Base-by-base conservation (phyloP, 225 moss, liverwort and hornwort genomes). In the Ulota crispa region DNA sequence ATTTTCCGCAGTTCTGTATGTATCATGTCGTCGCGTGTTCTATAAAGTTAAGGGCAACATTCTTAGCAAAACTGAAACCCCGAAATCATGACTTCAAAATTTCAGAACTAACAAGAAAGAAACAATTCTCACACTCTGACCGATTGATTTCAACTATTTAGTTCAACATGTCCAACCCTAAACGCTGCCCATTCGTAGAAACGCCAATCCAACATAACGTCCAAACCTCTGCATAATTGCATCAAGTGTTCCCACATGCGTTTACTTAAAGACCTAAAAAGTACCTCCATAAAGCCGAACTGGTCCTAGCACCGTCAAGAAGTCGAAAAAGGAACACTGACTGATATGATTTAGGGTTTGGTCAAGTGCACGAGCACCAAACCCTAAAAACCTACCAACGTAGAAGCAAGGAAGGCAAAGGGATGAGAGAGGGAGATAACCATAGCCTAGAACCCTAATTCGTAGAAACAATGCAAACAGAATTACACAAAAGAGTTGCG, bases 11-110 rank as follows among this genome's bases (percentile, higher is more conserved):
- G 91, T 77, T 98, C 91, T 6, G 90, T 78, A 30, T 95, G 92
- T 68, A 97, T 97, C 86, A 97, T 89, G 81, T 95, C 97, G 81
- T 95, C 97, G 82, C 95, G 93, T 95, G 87, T 64, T 84, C 77
- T 50, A 61, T 60, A 12, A 57, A 52, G 90, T 92, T 86, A 93
- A 95, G 88, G 70, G 14, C 52, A 21, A 70, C 54, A 34, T 21
- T 19, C 23, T 8, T 19, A 23, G 41, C 65, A 54, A 75, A 75
- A 67, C 31, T 19, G 61, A 42, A 21, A 66, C 69, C 39, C 37
- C 56, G 9, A 55, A 73, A 78, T 6, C 41, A 36, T 19, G 1
- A 20, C 9, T 24, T 20, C 7, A 20, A 83, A 37, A 45, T 73
- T 20, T 43, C 53, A 72, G 11, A 78, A 39, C 47, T 3, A n/a